Evolutionary conservation across 441 rosid species (phyloP).

Genomic region (Erysimum cheiri): DNA sequence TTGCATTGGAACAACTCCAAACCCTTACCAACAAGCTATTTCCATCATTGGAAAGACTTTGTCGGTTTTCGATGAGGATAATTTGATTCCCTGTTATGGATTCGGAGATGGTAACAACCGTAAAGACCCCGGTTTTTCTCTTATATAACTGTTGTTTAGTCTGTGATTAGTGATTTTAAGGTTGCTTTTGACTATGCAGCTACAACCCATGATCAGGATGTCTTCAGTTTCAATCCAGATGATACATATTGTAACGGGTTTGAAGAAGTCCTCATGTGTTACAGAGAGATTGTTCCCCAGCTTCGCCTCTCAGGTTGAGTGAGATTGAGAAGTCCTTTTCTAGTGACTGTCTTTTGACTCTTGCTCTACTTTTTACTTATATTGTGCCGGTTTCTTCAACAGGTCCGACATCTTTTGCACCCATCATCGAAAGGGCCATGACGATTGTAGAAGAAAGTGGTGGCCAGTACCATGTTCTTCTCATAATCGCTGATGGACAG

Average conservation of each 20-base stretch:
- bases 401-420: constrained; percentile 99
- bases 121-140: not conserved
- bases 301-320: constrained; percentile 68
- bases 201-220: constrained; percentile 79
- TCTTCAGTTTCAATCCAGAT: constrained; percentile 66
- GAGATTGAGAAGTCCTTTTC: constrained; percentile 4
- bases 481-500: constrained; percentile 98
- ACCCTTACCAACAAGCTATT: constrained; percentile 92
- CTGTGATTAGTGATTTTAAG: constrained; percentile 6
- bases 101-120: constrained; percentile 80
- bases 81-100: constrained; percentile 88
- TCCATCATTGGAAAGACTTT: constrained; percentile 84
- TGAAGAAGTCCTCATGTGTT: constrained; percentile 69
- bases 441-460: constrained; percentile 92
- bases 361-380: constrained; percentile 12
- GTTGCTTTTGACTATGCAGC: constrained; percentile 48
- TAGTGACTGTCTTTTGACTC: not conserved
- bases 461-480: constrained; percentile 91
- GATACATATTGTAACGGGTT: constrained; percentile 69
- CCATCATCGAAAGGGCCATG: constrained; percentile 84
- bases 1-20: constrained; percentile 58
- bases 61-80: constrained; percentile 90
- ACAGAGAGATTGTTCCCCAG: constrained; percentile 63
- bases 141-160: constrained; percentile 2
- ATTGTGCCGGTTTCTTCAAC: constrained; percentile 20